phyloP scores from a whole-genome alignment of 768 basidiomycete species.

The Hygrophoropsis aurantiaca region DNA sequence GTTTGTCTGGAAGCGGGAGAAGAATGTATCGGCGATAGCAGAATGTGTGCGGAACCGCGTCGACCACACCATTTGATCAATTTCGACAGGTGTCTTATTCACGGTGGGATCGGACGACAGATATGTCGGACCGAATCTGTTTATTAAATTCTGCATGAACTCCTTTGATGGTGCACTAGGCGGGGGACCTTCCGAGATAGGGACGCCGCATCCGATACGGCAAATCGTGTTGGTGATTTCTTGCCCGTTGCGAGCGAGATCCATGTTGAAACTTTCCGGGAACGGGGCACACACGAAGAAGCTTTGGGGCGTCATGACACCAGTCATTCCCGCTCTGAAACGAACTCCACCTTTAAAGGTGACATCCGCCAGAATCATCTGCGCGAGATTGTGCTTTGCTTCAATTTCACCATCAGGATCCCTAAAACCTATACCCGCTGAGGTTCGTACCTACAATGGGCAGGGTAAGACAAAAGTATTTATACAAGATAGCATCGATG shows the following conservation, averaged over 20 bases:
- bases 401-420: conserved; percentile 36
- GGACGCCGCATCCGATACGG: conserved; percentile 42
- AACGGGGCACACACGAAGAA: conserved; percentile 39
- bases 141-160: conserved; percentile 45
- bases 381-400: conserved; percentile 27
- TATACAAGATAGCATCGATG: no score
- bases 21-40: conserved; percentile 41
- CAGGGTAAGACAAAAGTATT: no score
- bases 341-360: conserved; percentile 22
- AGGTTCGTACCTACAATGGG: conserved; percentile 51
- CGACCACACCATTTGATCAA: conserved; percentile 42
- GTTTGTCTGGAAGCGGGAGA: conserved; percentile 26
- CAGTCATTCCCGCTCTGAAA: conserved; percentile 11
- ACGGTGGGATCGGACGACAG: conserved; percentile 35
- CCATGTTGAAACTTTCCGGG: conserved; percentile 26
- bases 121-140: conserved; percentile 36
- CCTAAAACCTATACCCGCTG: conserved; percentile 40
- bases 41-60: conserved; percentile 46
- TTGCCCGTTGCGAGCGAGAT: conserved; percentile 10
- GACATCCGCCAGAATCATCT: conserved; percentile 50
- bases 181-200: conserved; percentile 31
- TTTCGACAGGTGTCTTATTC: conserved; percentile 29
- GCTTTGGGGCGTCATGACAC: conserved; percentile 26
- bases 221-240: conserved; percentile 23
- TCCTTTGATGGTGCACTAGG: conserved; percentile 36